phyloP scores from a whole-genome alignment of 1,284 basidiomycete species.

The Ustilago shanxiensis region DNA sequence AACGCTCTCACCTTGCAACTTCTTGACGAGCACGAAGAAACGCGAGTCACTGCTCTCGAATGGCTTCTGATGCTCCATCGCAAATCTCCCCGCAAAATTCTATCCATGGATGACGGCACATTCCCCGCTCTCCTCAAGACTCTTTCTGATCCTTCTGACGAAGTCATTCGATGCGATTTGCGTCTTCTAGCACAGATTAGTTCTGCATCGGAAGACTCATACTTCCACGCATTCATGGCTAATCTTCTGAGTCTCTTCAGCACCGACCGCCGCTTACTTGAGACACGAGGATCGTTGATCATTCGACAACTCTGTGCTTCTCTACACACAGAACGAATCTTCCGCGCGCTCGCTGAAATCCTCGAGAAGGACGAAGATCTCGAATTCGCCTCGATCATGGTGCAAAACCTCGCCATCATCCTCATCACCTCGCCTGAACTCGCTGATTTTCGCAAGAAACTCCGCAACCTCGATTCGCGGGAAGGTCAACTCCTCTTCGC shows the following conservation, averaged over 20 bases:
- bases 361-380: conserved; percentile 98
- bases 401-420: conserved; percentile 96
- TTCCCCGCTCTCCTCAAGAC: conserved; percentile 96
- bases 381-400: conserved; percentile 96
- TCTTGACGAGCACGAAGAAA: conserved; percentile 95
- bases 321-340: conserved; percentile 94
- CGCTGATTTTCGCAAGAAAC: conserved; percentile 88
- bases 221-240: conserved; percentile 95
- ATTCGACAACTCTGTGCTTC: conserved; percentile 94
- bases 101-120: conserved; percentile 95
- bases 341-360: conserved; percentile 94
- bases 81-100: conserved; percentile 95
- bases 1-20: conserved; percentile 93
- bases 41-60: conserved; percentile 91
- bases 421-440: conserved; percentile 96
- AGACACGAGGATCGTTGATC: conserved; percentile 93
- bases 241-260: conserved; percentile 94
- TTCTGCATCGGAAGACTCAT: conserved; percentile 92
- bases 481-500: conserved; percentile 94
- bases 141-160: conserved; percentile 94
- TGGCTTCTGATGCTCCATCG: conserved; percentile 99
- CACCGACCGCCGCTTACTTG: conserved; percentile 89
- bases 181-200: conserved; percentile 94
- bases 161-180: conserved; percentile 95
- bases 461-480: conserved; percentile 88